Evolutionary conservation across 345 rosid species (phyloP).

Genomic region (Limnanthes douglasii): DNA sequence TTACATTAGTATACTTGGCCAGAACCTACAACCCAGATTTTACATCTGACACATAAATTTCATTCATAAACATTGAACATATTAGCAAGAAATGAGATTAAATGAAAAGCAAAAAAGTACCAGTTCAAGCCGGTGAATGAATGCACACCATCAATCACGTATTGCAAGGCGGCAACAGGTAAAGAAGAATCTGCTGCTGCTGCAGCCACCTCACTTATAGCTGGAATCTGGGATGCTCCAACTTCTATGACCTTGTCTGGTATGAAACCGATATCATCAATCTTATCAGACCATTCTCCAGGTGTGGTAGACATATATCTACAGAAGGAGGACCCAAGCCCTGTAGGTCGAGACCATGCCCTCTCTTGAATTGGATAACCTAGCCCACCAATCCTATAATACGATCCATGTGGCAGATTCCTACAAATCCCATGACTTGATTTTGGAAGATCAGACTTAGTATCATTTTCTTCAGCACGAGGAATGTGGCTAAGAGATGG

Average conservation of each 20-base stretch:
- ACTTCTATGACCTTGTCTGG: slow-evolving; percentile 15
- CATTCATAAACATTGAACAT: neutral
- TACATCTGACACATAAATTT: no score
- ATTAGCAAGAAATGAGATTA: neutral
- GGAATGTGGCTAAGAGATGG: slow-evolving; percentile 18
- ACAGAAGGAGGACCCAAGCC: slow-evolving; percentile 13
- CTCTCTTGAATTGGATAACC: slow-evolving; percentile 11
- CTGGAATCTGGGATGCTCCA: slow-evolving; percentile 28
- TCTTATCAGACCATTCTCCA: slow-evolving; percentile 21
- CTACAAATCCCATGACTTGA: slow-evolving; percentile 4
- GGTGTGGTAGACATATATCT: slow-evolving; percentile 21
- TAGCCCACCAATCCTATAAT: slow-evolving; percentile 2
- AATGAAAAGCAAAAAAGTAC: slow-evolving; percentile 9
- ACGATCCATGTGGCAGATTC: slow-evolving; percentile 2
- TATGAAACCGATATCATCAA: slow-evolving; percentile 21
- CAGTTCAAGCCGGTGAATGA: slow-evolving; percentile 42
- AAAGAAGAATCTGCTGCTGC: slow-evolving; percentile 66
- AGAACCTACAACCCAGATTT: no score
- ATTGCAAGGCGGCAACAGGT: slow-evolving; percentile 50
- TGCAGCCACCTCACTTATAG: slow-evolving; percentile 38
- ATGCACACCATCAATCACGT: slow-evolving; percentile 43
- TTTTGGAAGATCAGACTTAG: slow-evolving; percentile 1
- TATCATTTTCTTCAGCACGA: slow-evolving; percentile 6
- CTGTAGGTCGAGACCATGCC: slow-evolving; percentile 1
- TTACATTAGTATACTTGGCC: no score